Conservation (phyloP, 129 eudicot genomes). For the Flaveria bidentis region DNA sequence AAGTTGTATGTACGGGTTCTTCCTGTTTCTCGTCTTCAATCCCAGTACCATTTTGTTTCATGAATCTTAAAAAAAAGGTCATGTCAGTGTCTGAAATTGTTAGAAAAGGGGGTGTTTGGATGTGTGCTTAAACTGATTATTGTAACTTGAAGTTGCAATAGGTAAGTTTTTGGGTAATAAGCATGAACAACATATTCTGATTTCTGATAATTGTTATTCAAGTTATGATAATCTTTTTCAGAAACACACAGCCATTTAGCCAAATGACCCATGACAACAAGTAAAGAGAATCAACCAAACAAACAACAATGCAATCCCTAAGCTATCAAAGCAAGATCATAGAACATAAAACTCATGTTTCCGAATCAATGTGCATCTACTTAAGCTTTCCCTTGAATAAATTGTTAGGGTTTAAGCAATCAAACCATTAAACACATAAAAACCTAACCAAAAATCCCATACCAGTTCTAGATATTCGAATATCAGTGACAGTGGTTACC, state of each 20-base stretch:
- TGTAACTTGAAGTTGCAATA: neutral
- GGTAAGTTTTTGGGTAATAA: neutral
- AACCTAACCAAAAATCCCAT: slow-evolving; percentile 11
- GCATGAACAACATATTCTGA: neutral
- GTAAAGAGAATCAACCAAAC: neutral
- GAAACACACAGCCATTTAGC: neutral
- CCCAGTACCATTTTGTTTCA: slow-evolving; percentile 57
- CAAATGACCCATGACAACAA: neutral
- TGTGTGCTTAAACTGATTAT: slow-evolving; percentile 10
- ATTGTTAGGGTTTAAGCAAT: slow-evolving; percentile 15
- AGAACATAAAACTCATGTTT: neutral
- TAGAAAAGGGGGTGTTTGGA: neutral
- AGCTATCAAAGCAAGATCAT: neutral
- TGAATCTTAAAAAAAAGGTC: slow-evolving; percentile 10
- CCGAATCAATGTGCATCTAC: neutral
- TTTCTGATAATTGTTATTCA: neutral
- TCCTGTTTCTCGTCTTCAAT: slow-evolving; percentile 50
- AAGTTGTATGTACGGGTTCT: slow-evolving; percentile 51
- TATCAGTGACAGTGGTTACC: slow-evolving; percentile 16
- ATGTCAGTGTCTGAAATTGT: slow-evolving; percentile 1
- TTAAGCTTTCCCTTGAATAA: neutral
- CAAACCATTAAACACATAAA: neutral
- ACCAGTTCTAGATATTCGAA: neutral
- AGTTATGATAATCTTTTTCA: neutral
- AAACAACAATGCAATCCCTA: slow-evolving; percentile 10